A percentile compares a stretch with the other conserved stretches of the same genome.
These are phyloP conservation scores for Delonix regia DNA, from an alignment of 306 rosid genomes.

Conservation along the genomic window DNA sequence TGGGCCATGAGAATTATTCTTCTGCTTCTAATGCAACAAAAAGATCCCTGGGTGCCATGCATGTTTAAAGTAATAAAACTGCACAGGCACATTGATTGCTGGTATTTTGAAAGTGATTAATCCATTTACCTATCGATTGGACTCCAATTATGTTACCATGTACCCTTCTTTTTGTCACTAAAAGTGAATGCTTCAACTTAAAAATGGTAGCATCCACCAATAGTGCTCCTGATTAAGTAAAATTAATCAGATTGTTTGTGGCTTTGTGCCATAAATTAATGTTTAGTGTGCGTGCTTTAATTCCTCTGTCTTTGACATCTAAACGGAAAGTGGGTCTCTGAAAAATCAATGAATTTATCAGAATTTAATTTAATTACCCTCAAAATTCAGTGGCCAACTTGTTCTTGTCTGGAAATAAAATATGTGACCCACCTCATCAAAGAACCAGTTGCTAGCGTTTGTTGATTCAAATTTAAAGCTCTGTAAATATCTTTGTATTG, in stretches of 20 bases:
- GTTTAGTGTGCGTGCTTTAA: not conserved
- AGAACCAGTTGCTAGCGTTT: conserved; percentile 11
- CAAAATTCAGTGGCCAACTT: not conserved
- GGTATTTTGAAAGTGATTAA: conserved; percentile 40
- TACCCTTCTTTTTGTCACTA: not conserved
- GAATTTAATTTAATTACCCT: conserved; percentile 11
- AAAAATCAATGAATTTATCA: conserved; percentile 3
- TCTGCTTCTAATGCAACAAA: conserved; percentile 60
- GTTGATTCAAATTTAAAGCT: conserved; percentile 13
- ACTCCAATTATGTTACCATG: conserved; percentile 26
- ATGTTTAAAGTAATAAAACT: conserved; percentile 52
- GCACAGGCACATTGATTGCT: conserved; percentile 49
- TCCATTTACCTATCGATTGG: conserved; percentile 38
- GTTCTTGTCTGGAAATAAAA: conserved; percentile 19
- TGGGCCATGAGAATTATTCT: conserved; percentile 56
- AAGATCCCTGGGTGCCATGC: conserved; percentile 48
- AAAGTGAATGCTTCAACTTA: not conserved
- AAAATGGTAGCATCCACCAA: conserved; percentile 5
- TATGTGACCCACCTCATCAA: conserved; percentile 21
- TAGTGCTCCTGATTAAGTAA: not conserved
- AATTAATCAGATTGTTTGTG: not conserved
- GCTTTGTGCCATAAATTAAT: not conserved
- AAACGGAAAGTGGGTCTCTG: not conserved
- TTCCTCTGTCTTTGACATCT: not conserved
- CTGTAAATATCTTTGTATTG: conserved; percentile 20